These are phyloP conservation scores for Maudiozyma saulgeensis DNA, from an alignment of 805 yeast species.

Conservation along the genomic window DNA sequence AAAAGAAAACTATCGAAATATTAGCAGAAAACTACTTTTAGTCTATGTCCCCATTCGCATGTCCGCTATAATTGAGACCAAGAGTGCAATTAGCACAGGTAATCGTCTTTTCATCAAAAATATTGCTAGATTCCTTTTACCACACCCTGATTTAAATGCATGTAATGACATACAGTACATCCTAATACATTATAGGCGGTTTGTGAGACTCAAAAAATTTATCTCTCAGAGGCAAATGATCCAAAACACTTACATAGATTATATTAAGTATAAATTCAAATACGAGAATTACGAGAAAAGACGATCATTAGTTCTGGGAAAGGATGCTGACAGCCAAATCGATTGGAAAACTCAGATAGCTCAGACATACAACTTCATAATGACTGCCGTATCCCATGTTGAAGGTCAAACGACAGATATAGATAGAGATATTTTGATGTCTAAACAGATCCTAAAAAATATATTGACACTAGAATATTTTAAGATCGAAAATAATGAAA, in stretches of 20 bases:
- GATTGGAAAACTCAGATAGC: constrained; percentile 2
- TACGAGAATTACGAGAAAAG: constrained; percentile 21
- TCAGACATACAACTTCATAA: constrained; percentile 19
- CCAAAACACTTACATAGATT: constrained; percentile 18
- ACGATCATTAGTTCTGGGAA: constrained; percentile 9
- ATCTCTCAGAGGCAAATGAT: constrained; percentile 22
- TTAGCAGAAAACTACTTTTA: no score
- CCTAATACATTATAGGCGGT: constrained; percentile 17
- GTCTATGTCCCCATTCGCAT: neutral
- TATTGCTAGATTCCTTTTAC: neutral
- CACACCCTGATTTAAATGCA: neutral
- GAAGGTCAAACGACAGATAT: constrained; percentile 4
- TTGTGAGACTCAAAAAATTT: constrained; percentile 21
- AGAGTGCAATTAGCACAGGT: neutral
- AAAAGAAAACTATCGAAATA: neutral
- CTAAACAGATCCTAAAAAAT: constrained; percentile 20
- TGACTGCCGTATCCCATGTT: constrained; percentile 15
- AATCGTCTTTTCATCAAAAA: neutral
- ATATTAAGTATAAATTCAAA: constrained; percentile 23
- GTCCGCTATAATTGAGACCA: neutral
- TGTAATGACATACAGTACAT: constrained; percentile 3
- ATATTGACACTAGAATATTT: constrained; percentile 22
- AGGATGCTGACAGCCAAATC: neutral
- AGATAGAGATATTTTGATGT: neutral
- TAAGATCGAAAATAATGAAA: constrained; percentile 7